Conservation (phyloP, 2,329 filamentous ascomycete species). For the Sporothrix humicola region DNA sequence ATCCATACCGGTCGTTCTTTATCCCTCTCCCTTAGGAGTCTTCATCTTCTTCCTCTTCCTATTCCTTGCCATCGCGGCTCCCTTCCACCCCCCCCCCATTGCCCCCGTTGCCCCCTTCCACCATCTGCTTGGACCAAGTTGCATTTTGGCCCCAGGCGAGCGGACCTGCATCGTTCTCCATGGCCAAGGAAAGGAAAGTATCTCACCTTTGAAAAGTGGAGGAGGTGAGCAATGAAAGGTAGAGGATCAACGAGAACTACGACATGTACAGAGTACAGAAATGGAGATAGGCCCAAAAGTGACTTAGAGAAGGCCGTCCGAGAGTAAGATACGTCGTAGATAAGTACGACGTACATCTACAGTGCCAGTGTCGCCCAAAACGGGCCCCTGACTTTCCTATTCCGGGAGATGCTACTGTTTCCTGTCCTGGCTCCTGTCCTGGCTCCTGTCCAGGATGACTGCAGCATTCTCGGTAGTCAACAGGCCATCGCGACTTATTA, state of each 20-base stretch:
- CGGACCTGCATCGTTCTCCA: slow-evolving; percentile 1
- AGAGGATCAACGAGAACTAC: background rate
- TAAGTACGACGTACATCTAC: too few relatives aligned
- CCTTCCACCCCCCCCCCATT: background rate
- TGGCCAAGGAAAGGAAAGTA: background rate
- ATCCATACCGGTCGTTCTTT: background rate
- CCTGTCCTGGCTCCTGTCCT: background rate
- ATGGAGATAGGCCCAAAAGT: background rate
- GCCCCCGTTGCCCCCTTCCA: background rate
- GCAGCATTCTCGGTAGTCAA: too few relatives aligned
- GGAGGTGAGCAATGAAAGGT: background rate
- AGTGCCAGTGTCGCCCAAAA: slow-evolving; percentile 16
- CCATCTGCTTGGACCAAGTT: background rate
- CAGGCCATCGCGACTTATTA: background rate
- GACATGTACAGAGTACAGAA: background rate
- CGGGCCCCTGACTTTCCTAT: slow-evolving; percentile 24
- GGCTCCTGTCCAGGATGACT: background rate
- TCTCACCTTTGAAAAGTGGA: background rate
- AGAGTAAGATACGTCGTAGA: too few relatives aligned
- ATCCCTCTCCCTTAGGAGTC: background rate
- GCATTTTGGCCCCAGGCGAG: background rate
- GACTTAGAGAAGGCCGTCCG: background rate
- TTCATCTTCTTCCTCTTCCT: background rate
- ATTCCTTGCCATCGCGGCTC: too few relatives aligned
- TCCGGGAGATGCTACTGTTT: slow-evolving; percentile 17